Evolutionary conservation across 495 filamentous ascomycete genomes (phyloP).

Genomic region (Choiromyces venosus): DNA sequence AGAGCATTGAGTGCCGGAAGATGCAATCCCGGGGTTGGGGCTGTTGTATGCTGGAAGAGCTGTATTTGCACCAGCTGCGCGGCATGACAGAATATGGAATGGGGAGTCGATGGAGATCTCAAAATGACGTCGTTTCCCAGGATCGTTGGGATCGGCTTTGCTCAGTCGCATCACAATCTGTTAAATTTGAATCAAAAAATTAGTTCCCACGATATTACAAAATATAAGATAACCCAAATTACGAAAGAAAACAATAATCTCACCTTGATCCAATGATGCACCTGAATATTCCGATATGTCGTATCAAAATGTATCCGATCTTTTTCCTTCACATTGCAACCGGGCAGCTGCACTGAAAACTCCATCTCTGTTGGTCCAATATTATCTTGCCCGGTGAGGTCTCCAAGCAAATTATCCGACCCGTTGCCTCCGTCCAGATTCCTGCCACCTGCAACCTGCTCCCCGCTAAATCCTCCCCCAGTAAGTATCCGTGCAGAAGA

Average conservation of each 20-base stretch:
- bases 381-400: conserved; percentile 59
- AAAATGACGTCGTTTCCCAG: conserved; percentile 81
- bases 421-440: conserved; percentile 47
- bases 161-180: conserved; percentile 97
- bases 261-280: conserved; percentile 99
- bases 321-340: conserved; percentile 80
- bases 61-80: conserved; percentile 85
- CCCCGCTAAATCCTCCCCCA: conserved; percentile 63
- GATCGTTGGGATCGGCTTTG: conserved; percentile 73
- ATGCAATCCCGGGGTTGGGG: conserved; percentile 50
- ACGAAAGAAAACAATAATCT: conserved; percentile 17
- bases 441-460: conserved; percentile 45
- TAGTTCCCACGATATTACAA: conserved; percentile 23
- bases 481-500: conserved; percentile 73
- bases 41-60: conserved; percentile 77
- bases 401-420: conserved; percentile 71
- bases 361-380: conserved; percentile 95
- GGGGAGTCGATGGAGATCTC: conserved; percentile 99
- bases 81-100: conserved; percentile 91
- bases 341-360: conserved; percentile 90
- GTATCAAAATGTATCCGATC: conserved; percentile 88
- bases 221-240: neutral
- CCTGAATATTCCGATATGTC: conserved; percentile 91
- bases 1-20: conserved; percentile 36
- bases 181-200: conserved; percentile 20